Conservation (phyloP, 73 alveolate genomes). For the Symbiodinium pilosum region DNA sequence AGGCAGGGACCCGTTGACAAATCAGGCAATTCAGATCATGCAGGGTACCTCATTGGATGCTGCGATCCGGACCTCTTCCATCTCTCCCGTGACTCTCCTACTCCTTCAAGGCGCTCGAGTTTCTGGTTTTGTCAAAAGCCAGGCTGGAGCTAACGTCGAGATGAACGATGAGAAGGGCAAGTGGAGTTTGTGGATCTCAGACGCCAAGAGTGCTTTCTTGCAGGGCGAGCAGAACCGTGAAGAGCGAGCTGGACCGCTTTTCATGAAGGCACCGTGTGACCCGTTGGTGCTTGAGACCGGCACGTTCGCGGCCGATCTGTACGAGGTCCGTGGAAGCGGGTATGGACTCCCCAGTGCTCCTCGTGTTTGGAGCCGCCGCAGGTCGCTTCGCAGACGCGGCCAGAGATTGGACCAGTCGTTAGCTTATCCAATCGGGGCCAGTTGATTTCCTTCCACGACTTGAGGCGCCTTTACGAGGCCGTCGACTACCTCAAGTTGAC, state of each 20-base stretch:
- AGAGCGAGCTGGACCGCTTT: constrained; percentile 6
- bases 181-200: background rate
- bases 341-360: constrained; percentile 20
- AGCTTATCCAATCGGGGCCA: background rate
- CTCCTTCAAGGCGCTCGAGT: background rate
- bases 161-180: background rate
- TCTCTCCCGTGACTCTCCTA: background rate
- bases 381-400: background rate
- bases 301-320: background rate
- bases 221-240: background rate
- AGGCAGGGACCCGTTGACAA: background rate
- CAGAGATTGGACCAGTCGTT: background rate
- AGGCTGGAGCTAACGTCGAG: background rate
- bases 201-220: constrained; percentile 4
- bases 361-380: background rate
- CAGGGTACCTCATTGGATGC: background rate
- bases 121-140: background rate
- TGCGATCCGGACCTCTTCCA: background rate
- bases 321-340: background rate
- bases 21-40: background rate
- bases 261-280: background rate
- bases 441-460: background rate
- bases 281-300: background rate
- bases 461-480: background rate
- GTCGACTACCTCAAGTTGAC: background rate